phyloP scores from a whole-genome alignment of 768 basidiomycete species.

The Cystobasidium onofrii region DNA sequence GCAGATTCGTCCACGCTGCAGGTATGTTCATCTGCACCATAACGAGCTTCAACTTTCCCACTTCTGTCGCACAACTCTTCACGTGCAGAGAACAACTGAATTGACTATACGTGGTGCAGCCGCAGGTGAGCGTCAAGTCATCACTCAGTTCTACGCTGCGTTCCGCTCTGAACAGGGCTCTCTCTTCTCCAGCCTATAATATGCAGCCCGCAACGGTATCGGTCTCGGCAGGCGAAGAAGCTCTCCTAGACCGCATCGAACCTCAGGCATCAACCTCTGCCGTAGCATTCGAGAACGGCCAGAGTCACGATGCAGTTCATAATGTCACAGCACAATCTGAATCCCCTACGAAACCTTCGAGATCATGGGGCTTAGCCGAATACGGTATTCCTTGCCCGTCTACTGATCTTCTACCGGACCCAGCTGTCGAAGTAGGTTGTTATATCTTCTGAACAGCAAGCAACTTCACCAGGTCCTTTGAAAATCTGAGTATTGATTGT shows the following conservation, averaged over 20 bases:
- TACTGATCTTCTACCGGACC: slow-evolving; percentile 15
- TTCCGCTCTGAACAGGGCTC: background rate
- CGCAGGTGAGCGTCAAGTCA: background rate
- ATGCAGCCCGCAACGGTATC: background rate
- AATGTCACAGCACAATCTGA: background rate
- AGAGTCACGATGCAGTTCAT: background rate
- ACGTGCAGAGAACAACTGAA: slow-evolving; percentile 13
- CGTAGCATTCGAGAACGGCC: slow-evolving; percentile 4
- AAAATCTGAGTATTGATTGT: background rate
- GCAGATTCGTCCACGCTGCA: background rate
- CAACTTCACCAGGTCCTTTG: background rate
- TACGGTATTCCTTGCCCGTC: slow-evolving; percentile 14
- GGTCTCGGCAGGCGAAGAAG: too few species aligned
- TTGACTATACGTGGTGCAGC: slow-evolving; percentile 31
- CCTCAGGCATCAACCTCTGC: slow-evolving; percentile 1
- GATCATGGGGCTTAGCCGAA: slow-evolving; percentile 29
- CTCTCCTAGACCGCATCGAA: background rate
- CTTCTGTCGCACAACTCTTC: slow-evolving; percentile 1
- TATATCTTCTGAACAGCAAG: too few species aligned
- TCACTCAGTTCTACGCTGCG: background rate
- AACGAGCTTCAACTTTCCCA: background rate
- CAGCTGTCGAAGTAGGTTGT: slow-evolving; percentile 16
- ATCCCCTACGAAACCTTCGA: background rate
- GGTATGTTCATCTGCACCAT: background rate
- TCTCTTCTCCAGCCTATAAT: background rate